Conservation (phyloP, 2,329 filamentous ascomycete genomes). For the Colletotrichum eleusines region DNA sequence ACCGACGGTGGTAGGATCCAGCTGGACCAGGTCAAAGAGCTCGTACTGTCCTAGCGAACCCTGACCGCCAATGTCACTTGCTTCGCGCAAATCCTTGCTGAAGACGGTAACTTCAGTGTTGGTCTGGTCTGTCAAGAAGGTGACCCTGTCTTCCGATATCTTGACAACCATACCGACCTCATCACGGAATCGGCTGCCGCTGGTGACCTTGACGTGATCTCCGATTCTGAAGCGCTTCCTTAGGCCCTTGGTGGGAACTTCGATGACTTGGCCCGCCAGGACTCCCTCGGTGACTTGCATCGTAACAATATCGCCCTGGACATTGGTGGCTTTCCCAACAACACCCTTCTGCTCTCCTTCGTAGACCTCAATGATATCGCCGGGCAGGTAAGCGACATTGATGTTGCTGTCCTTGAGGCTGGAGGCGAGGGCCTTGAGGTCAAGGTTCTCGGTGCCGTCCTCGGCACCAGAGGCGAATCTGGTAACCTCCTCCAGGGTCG, state of each 20-base stretch:
- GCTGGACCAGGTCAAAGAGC: constrained; percentile 92
- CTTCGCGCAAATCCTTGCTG: constrained; percentile 94
- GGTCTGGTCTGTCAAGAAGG: constrained; percentile 90
- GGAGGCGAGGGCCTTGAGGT: constrained; percentile 89
- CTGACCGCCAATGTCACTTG: constrained; percentile 89
- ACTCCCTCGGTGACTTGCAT: constrained; percentile 87
- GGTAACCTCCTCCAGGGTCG: constrained; percentile 94
- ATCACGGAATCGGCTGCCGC: constrained; percentile 92
- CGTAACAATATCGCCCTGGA: constrained; percentile 92
- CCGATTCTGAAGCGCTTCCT: constrained; percentile 93
- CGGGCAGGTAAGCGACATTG: constrained; percentile 87
- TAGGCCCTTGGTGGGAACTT: constrained; percentile 91
- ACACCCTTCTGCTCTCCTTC: constrained; percentile 95
- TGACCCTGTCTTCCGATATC: constrained; percentile 92
- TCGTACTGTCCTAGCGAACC: constrained; percentile 89
- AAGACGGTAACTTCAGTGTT: constrained; percentile 97
- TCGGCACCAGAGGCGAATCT: constrained; percentile 89
- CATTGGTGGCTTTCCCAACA: constrained; percentile 84
- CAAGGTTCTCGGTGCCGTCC: constrained; percentile 93
- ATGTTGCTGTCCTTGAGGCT: constrained; percentile 88
- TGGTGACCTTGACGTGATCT: constrained; percentile 99
- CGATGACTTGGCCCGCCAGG: constrained; percentile 84
- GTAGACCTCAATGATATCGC: constrained; percentile 97
- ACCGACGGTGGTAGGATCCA: constrained; percentile 91
- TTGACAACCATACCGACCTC: constrained; percentile 98